These are phyloP conservation scores for Yueomyces sp. DNA, from an alignment of 805 yeast species.

Conservation along the genomic window DNA sequence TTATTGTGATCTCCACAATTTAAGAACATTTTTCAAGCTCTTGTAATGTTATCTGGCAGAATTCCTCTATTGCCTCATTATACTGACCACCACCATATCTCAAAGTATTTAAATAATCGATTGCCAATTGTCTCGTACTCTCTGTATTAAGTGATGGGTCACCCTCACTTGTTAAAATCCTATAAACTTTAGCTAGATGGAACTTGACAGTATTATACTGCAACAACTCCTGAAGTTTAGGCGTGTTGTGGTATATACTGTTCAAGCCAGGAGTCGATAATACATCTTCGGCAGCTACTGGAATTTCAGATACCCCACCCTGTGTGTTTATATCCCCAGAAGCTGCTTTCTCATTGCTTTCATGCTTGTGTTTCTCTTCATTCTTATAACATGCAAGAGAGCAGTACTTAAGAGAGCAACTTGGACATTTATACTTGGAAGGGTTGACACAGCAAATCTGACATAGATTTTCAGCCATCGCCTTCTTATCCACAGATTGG, in stretches of 20 bases:
- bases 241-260: slow-evolving; percentile 26
- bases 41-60: slow-evolving; percentile 26
- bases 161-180: slow-evolving; percentile 27
- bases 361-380: slow-evolving; percentile 22
- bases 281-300: background rate
- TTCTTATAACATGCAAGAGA: slow-evolving; percentile 43
- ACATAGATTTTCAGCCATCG: slow-evolving; percentile 10
- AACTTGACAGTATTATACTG: slow-evolving; percentile 35
- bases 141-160: slow-evolving; percentile 16
- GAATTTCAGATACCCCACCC: background rate
- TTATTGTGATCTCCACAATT: no score
- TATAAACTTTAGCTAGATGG: slow-evolving; percentile 37
- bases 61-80: slow-evolving; percentile 53
- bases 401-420: slow-evolving; percentile 36
- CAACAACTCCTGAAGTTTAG: slow-evolving; percentile 32
- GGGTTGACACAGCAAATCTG: slow-evolving; percentile 22
- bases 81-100: slow-evolving; percentile 47
- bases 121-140: slow-evolving; percentile 37
- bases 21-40: background rate
- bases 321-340: slow-evolving; percentile 1
- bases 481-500: no score
- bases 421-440: slow-evolving; percentile 36
- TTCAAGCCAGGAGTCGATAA: background rate
- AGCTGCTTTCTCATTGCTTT: slow-evolving; percentile 10
- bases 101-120: slow-evolving; percentile 42